phyloP scores from a whole-genome alignment of 2,329 filamentous ascomycete genomes.

The Calonectria pteridis region DNA sequence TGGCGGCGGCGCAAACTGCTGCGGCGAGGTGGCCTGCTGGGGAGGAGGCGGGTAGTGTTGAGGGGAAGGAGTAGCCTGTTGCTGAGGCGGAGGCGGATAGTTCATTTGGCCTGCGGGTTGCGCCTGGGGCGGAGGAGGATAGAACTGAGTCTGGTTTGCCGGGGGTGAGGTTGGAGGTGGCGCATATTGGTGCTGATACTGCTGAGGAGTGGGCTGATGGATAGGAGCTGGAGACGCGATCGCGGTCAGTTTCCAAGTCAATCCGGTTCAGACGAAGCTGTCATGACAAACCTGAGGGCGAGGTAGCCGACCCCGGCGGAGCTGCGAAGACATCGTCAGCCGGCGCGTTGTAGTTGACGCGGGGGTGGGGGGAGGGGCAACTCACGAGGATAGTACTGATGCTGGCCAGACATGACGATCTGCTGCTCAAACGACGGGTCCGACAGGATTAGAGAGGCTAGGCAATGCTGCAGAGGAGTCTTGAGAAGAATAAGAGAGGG shows the following conservation, averaged over 20 bases:
- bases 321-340: conserved; percentile 49
- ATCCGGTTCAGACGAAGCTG: conserved; percentile 4
- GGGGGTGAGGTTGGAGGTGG: conserved; percentile 62
- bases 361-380: conserved; percentile 29
- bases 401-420: conserved; percentile 54
- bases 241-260: conserved; percentile 26
- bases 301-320: conserved; percentile 53
- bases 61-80: conserved; percentile 45
- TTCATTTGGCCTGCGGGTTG: conserved; percentile 45
- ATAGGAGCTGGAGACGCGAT: conserved; percentile 35
- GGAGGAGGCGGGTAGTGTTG: conserved; percentile 37
- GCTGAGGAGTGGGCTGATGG: conserved; percentile 29
- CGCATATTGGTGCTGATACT: conserved; percentile 57
- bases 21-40: conserved; percentile 27
- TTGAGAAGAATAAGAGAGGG: neutral
- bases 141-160: conserved; percentile 60
- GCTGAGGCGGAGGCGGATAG: conserved; percentile 49
- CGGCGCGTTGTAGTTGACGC: neutral
- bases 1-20: conserved; percentile 24
- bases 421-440: neutral
- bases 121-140: conserved; percentile 56
- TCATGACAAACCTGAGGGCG: conserved; percentile 45
- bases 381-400: conserved; percentile 63
- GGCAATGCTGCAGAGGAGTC: neutral
- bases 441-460: neutral